Base-by-base conservation (phyloP, 352 stramenopile species). In the Pseudoperonospora humuli region DNA sequence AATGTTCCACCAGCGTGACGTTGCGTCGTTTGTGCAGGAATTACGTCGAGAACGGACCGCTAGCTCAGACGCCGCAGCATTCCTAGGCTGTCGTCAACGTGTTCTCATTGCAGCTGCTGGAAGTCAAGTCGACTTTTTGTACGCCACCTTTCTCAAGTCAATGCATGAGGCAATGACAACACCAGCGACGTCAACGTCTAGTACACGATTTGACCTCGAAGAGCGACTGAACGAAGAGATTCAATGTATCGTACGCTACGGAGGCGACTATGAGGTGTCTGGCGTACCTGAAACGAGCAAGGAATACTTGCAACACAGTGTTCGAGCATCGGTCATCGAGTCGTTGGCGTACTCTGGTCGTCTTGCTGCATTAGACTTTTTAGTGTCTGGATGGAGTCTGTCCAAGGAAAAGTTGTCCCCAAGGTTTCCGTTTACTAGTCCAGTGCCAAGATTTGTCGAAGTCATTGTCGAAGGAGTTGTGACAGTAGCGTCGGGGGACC, bases 1-100 rank as follows among this genome's bases (percentile, higher is more conserved):
- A 9, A 41, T 86, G 9, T 57, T 86, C 25, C 75, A 87, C 26
- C 75, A 86, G 42, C 68, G 73, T 14, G 70, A 87, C 45, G 54
- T 65, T 11, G 57, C 59, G 13, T 17, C 57, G 3, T 67, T 76
- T 34, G 66, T 84, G 26, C 61, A 76, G 38, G 57, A 80, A 19
- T 67, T 85, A 27, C 45, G 50, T 24, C 59, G 47, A 15, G 44
- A 75, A 21, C 42, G 57, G 14, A 31, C 54, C 13, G 46, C 24
- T 27, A 69, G 43, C 21, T 31, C 50, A 7, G 68, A 69, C 23
- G 43, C 33, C 25, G 67, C 64, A 9, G 62, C 64, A 14, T 69
- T 84, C 38, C 35, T 85, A 48, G 37, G 61, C 25, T 55, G 62
- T 45, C 61, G 61, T 7, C 57, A 75, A 17, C 41, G 49, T 18